Evolutionary conservation across 1,284 basidiomycete species (phyloP), one percentile per base, ranked within the genome.

Genomic region (Chiua sp.): DNA sequence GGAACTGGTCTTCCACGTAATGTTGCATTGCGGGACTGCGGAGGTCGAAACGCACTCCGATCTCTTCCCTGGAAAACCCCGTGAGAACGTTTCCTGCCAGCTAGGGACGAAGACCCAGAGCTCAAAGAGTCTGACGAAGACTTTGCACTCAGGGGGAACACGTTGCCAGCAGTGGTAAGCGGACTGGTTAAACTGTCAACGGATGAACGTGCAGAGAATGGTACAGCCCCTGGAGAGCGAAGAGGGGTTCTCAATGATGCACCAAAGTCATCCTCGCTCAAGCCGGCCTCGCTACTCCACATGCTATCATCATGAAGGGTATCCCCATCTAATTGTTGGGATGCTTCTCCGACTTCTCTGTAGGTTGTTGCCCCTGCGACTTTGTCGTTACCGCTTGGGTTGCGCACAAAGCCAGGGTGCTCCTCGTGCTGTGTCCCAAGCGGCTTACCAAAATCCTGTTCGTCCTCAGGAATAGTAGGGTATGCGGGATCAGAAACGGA

Each of bases 211-310:
- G 73, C 63, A 47, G 72, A 72, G n/a, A 78, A 72, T 51, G 57
- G 66, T 8, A 74, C 72, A 47, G 58, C 46, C 55, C 59, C 33
- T 39, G 63, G 54, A 46, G 70, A 66, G 57, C 72, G 72, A 61
- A 78, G 68, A 13, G 90, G 90, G 8, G 90, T 91, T 58, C 79
- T 83, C 60, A 91, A 76, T 1, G 90, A 91, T 39, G 84, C 75
- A 59, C 90, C 80, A 65, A 90, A 88, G 55, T 83, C 82, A 60
- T 90, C 87, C 39, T 80, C 69, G 47, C 66, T 66, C 33, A 76
- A 67, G 51, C 66, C 69, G 28, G 65, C 62, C 49, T 76, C 68
- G 28, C 63, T 69, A 49, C 64, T 63, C 49, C 70, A 69, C 65
- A 69, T 64, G 46, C 69, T 65, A 20, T 69, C 63, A 46, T 68